Evolutionary conservation across 495 filamentous ascomycete species (phyloP).

Genomic region (Aspergillus nanangensis): DNA sequence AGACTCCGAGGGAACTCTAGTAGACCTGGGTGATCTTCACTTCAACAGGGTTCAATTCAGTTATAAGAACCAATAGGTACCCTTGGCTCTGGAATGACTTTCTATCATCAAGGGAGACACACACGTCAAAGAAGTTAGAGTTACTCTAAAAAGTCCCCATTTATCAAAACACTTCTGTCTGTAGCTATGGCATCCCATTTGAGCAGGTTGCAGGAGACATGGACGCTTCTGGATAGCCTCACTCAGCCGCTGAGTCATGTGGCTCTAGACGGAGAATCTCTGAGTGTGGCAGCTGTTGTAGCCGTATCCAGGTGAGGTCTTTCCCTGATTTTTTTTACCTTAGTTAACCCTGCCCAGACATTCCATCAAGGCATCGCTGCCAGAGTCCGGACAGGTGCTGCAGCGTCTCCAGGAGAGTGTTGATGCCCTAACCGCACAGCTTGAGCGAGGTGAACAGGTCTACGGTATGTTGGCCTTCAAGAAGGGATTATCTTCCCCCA

Average conservation of each 20-base stretch:
- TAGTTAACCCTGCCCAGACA: not conserved
- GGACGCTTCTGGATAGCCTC: not conserved
- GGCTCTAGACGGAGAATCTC: conserved; percentile 1
- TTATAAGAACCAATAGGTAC: too few relatives aligned
- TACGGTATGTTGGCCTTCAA: conserved; percentile 1
- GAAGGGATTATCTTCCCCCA: not conserved
- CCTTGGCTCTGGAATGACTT: too few relatives aligned
- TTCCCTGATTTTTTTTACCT: not conserved
- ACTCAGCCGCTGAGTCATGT: not conserved
- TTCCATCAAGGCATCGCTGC: not conserved
- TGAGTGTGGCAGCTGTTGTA: conserved; percentile 1
- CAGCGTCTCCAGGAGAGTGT: not conserved
- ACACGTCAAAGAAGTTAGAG: too few relatives aligned
- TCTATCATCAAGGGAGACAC: too few relatives aligned
- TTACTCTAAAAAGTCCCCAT: too few relatives aligned
- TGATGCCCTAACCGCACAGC: not conserved
- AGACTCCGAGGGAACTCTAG: too few relatives aligned
- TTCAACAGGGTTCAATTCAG: too few relatives aligned
- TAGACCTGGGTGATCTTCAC: too few relatives aligned
- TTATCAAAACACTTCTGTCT: not conserved
- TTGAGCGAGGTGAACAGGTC: not conserved
- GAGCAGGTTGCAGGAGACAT: not conserved
- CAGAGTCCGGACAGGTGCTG: not conserved
- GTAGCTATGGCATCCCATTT: not conserved
- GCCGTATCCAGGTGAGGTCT: not conserved